A percentile compares a stretch with the other conserved stretches of the same genome.
Evolutionary conservation across 768 basidiomycete genomes (phyloP).

Genomic region (Lentinula raphanica): DNA sequence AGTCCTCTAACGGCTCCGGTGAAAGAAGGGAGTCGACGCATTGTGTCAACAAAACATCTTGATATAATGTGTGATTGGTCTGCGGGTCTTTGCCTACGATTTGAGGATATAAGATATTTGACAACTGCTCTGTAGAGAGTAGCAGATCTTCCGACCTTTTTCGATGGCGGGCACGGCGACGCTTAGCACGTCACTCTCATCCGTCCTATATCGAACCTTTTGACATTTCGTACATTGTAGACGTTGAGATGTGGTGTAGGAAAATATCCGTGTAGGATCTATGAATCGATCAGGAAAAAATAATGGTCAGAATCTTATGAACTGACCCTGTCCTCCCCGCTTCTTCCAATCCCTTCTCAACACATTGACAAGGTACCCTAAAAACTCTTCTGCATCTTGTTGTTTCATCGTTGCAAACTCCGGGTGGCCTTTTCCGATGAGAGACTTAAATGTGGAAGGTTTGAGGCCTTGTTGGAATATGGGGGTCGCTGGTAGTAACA

Average conservation of each 20-base stretch:
- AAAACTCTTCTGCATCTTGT: slow-evolving; percentile 95
- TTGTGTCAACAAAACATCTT: slow-evolving; percentile 51
- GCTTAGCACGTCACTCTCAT: slow-evolving; percentile 72
- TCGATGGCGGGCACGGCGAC: slow-evolving; percentile 71
- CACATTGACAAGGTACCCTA: slow-evolving; percentile 71
- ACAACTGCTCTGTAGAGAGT: background rate
- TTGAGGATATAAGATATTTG: background rate
- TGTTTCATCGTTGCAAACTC: slow-evolving; percentile 97
- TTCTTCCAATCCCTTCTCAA: slow-evolving; percentile 64
- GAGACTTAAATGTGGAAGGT: slow-evolving; percentile 79
- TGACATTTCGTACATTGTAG: slow-evolving; percentile 77
- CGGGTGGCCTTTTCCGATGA: slow-evolving; percentile 87
- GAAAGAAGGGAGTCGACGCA: slow-evolving; percentile 60
- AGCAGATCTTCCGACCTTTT: slow-evolving; percentile 21
- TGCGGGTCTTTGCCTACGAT: slow-evolving; percentile 38
- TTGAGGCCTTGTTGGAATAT: slow-evolving; percentile 78
- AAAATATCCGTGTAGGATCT: slow-evolving; percentile 75
- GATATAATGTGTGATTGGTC: slow-evolving; percentile 53
- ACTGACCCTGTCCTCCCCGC: slow-evolving; percentile 26
- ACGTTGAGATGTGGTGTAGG: slow-evolving; percentile 82
- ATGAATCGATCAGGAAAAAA: slow-evolving; percentile 7
- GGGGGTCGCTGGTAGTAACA: slow-evolving; percentile 25
- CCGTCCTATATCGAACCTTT: slow-evolving; percentile 76
- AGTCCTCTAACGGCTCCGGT: slow-evolving; percentile 62
- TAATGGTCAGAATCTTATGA: background rate